Base-by-base conservation (phyloP, 305 asterid species). In the Stenogyne calaminthoides region DNA sequence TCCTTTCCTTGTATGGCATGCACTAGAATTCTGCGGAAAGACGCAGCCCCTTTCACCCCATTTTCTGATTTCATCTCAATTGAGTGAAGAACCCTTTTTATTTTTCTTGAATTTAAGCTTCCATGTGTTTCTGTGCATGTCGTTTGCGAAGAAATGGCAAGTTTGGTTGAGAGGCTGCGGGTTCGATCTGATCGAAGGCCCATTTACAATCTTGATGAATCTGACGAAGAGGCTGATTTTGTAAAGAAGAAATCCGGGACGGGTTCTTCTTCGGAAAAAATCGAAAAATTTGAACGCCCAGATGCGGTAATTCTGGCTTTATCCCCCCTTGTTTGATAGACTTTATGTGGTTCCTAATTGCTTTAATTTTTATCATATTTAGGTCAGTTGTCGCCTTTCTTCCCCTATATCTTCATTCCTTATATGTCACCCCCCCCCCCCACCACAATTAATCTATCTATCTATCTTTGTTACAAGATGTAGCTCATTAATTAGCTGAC, bases 151-250 rank as follows among this genome's bases (percentile, higher is more conserved):
- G 86, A 60, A 71, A 91, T 91, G 99, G 77, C 96, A 62, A 94
- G 99, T 76, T 85, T 94, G 84, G 99, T 85, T 78, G 97, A 94
- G 93, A 85, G 97, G 83, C 89, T 94, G 49, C 92, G 99, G 67
- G 95, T 80, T 72, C 91, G 99, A 62, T 91, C 97, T 22, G 99
- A 91, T 70, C 89, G 93, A 55, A 83, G 79, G 77, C 97, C 99
- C 16, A 47, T 90, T 72, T 94, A 92, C 80, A 88, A 79, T 72
- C 62, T 95, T 27, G 99, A 95, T 29, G 98, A 95, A 11, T 95
- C 99, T 9, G 98, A 95, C 37, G 98, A 95, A 4, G 99, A 95
- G 72, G 76, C 85, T 80, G 90, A 91, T 72, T 49, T 86, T 40
- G 73, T 65, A 16, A 78, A 78, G 73, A 80, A 74, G 76, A 92